Base-by-base conservation (phyloP, 768 basidiomycete genomes). In the Ramaria sp. region DNA sequence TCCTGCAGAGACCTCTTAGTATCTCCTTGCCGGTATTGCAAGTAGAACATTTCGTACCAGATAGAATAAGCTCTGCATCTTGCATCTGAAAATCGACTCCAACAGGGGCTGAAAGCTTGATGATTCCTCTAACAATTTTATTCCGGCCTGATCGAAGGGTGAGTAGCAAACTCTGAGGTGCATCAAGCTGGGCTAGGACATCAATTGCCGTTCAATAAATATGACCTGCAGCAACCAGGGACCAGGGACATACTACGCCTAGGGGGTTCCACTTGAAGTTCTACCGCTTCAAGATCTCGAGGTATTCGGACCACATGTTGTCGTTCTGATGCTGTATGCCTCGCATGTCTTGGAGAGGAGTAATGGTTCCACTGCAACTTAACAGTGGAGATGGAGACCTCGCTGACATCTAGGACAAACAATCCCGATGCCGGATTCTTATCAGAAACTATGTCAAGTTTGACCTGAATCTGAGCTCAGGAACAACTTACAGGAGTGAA, bases 381-480 rank as follows among this genome's bases (percentile, higher is more conserved):
- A 18, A 55, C 34, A 22, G 27, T 34, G 10, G 39, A n/a, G 3
- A 55, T 30, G 15, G 32, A 45, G 27, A 55, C 27, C 45, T 55
- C 53, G 34, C 53, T 55, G 43, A 34, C 39, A 36, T 55, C 53
- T 24, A 87, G 70, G 2, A 79, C 60, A 62, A 85, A 89, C 0
- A 76, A 73, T 10, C 93, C 94, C 44, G 74, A 70, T 15, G 81
- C 73, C 3, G 87, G 77, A 15, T 81, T 85, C 91, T 91, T 42
- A 10, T 12, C 25, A 44, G 51, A 57, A 30, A 56, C 38, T 61
- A 27, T 24, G 18, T 30, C 28, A 47, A 3, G 45, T 16, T 24
- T 2, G 24, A 18, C 13, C 22, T 27, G 3, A 57, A 5, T 45
- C 36, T 30, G 13, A 15, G 28, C 8, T 5, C 37, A 52, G 32